Conservation (phyloP, 805 yeast genomes). For the Candida ovalis region DNA sequence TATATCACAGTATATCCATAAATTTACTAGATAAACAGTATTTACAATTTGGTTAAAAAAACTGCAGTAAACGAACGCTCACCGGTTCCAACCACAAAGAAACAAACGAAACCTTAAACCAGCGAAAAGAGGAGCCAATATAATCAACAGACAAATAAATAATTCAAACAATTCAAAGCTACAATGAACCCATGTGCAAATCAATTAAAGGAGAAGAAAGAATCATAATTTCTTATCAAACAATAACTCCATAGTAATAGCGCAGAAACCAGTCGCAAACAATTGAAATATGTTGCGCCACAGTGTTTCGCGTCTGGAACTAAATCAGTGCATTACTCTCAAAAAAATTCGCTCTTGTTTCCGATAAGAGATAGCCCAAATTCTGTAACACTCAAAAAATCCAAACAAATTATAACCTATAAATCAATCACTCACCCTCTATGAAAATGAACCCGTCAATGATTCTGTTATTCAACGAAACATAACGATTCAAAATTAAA, state of each 20-base stretch:
- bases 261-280: constrained; percentile 28
- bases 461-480: neutral
- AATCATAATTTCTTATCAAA: too few relatives aligned
- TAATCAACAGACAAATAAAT: neutral
- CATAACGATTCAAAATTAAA: neutral
- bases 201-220: neutral
- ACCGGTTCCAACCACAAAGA: too few relatives aligned
- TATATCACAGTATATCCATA: neutral
- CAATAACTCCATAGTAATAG: neutral
- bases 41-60: neutral
- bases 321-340: neutral
- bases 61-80: neutral
- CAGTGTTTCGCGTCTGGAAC: constrained; percentile 26
- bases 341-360: neutral
- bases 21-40: neutral
- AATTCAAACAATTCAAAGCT: neutral
- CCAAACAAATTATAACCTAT: too few relatives aligned
- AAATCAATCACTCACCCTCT: too few relatives aligned
- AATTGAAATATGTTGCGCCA: constrained; percentile 23
- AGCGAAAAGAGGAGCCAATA: neutral
- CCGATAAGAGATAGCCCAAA: too few relatives aligned
- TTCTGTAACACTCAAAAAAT: too few relatives aligned
- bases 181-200: neutral
- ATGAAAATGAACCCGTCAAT: too few relatives aligned
- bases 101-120: neutral